Base-by-base conservation (phyloP, 192 early-diverging fungal genomes). In the Oehlia diaphana region DNA sequence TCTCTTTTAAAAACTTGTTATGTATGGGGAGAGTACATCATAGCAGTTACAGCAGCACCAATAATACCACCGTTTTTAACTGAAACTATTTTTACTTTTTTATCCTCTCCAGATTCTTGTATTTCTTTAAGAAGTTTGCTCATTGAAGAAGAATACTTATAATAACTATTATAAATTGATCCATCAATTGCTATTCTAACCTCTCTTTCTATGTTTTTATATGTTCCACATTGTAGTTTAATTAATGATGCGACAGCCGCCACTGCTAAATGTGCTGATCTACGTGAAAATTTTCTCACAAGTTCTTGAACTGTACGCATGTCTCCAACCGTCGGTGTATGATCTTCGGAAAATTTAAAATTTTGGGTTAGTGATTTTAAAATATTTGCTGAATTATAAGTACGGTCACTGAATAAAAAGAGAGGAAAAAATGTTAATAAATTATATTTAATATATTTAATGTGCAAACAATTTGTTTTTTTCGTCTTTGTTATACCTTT, bases 161-260 rank as follows among this genome's bases (percentile, higher is more conserved):
- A 94, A 84, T 96, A 99, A 76, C 92, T 92, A 83, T 97, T 93
- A 84, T 95, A 99, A 53, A 96, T 88, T 49, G 93, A 94, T 35
- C 97, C 97, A 72, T 96, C 95, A 69, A 99, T 92, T 61, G 94
- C 97, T 31, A 99, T 91, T 26, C 94, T 93, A 77, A 92, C 85
- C 76, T 88, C 78, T 63, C 81, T 65, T 74, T 85, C 68, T 69
- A 78, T 65, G 50, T 72, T 65, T 70, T 81, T 63, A 72, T 37
- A 44, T n/a, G 33, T 9, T 9, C 35, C 35, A 9, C 68, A 70
- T 42, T 70, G 68, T 44, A 70, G 68, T 68, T 88, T 64, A 47
- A 91, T 82, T 66, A 90, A 82, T 62, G 92, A 85, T 16, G 88
- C 88, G 39, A 91, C 88, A n/a, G 89, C 92, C 35, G 88, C 91